Evolutionary conservation across 2,329 filamentous ascomycete species (phyloP).

Genomic region (Acrocalymma vagum): DNA sequence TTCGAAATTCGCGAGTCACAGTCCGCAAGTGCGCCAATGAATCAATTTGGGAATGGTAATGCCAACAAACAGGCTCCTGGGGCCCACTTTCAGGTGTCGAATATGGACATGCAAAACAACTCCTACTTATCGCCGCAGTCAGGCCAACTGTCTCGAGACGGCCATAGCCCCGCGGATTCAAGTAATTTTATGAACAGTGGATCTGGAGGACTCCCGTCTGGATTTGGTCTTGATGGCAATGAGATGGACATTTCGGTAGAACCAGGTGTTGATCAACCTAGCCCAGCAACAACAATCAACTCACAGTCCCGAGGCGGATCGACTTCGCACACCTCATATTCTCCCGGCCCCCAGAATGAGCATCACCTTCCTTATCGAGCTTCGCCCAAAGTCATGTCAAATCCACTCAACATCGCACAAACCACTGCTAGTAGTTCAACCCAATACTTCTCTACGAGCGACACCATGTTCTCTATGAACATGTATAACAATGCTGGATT

Average conservation of each 20-base stretch:
- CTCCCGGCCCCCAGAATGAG: slow-evolving; percentile 35
- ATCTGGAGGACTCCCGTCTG: slow-evolving; percentile 13
- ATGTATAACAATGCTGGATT: slow-evolving; percentile 5
- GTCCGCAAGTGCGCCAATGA: slow-evolving; percentile 29
- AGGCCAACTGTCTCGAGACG: slow-evolving; percentile 9
- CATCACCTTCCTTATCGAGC: slow-evolving; percentile 38
- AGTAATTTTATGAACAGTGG: too few relatives aligned
- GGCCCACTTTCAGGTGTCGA: slow-evolving; percentile 31
- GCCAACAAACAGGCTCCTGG: slow-evolving; percentile 27
- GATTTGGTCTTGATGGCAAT: slow-evolving; percentile 27
- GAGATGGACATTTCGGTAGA: slow-evolving; percentile 50
- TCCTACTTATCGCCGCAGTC: slow-evolving; percentile 18
- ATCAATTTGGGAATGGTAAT: slow-evolving; percentile 33
- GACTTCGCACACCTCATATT: slow-evolving; percentile 47
- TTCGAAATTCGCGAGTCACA: slow-evolving; percentile 46
- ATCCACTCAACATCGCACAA: slow-evolving; percentile 7
- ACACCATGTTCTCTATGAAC: slow-evolving; percentile 17
- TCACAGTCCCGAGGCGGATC: slow-evolving; percentile 41
- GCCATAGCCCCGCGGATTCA: slow-evolving; percentile 4
- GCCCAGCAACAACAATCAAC: slow-evolving; percentile 41
- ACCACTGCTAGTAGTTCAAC: slow-evolving; percentile 8
- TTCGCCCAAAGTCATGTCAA: slow-evolving; percentile 29
- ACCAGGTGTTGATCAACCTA: slow-evolving; percentile 34
- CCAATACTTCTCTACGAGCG: slow-evolving; percentile 5
- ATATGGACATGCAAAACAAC: slow-evolving; percentile 28